These are phyloP conservation scores for Theobroma grandiflorum DNA, from an alignment of 441 rosid genomes.

Conservation along the genomic window DNA sequence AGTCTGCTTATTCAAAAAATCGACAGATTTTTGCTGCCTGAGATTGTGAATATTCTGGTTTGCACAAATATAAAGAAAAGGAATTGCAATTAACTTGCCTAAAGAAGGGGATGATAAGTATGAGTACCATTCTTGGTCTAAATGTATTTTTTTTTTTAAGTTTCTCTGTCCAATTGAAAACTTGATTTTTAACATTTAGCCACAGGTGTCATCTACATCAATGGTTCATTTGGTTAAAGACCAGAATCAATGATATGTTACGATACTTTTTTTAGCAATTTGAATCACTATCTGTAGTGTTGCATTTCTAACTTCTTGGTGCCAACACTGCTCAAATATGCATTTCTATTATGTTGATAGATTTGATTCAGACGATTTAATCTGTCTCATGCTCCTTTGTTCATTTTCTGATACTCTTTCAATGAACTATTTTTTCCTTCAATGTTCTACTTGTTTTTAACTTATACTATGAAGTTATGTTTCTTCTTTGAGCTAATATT, in stretches of 20 bases:
- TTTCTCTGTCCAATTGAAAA: not conserved
- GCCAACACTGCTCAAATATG: slow-evolving; percentile 9
- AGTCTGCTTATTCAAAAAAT: not conserved
- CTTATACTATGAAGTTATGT: not conserved
- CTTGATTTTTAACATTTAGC: not conserved
- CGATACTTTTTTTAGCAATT: not conserved
- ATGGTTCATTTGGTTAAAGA: not conserved
- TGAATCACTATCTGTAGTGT: not conserved
- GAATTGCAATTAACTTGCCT: not conserved
- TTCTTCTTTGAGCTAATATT: slow-evolving; percentile 6
- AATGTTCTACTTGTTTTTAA: not conserved
- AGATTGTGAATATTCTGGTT: slow-evolving; percentile 11
- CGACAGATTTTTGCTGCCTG: not conserved
- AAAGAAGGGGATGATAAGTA: not conserved
- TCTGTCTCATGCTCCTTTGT: not conserved
- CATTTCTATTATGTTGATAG: slow-evolving; percentile 11
- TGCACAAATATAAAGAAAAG: not conserved
- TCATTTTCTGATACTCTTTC: not conserved
- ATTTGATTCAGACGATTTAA: slow-evolving; percentile 8
- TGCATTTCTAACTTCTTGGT: slow-evolving; percentile 20
- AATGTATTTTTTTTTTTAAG: not conserved
- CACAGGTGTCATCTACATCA: not conserved
- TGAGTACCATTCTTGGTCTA: not conserved
- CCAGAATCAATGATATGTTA: not conserved
- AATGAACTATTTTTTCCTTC: not conserved